Base-by-base conservation (phyloP, 2,329 filamentous ascomycete species). In the Aquanectria penicillioides region DNA sequence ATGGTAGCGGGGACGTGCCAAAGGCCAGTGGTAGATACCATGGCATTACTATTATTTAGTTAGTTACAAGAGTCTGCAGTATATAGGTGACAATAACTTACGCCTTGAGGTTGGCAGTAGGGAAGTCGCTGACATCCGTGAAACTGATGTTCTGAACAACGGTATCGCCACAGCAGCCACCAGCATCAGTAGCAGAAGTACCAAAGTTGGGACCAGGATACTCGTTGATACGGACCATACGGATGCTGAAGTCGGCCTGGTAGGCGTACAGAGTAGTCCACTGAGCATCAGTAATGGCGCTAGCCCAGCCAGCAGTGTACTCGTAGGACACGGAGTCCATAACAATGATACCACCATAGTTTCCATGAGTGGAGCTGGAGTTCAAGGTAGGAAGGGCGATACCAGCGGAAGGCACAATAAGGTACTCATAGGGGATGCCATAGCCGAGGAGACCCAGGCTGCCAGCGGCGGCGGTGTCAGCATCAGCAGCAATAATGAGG, bases 201-300 rank as follows among this genome's bases (percentile, higher is more conserved):
- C 62, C 62, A 20, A 61, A 64, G 9, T 51, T 29, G 12, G 26
- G 8, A 10, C 46, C 57, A 18, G 62, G 62, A 26, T 40, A 63
- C 22, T 64, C 62, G 6, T 64, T 64, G 18, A 64, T 59, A 44
- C 62, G 62, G 20, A 64, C 62, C 54, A 64, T 52, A 8, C 62
- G 62, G 9, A 56, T 57, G 17, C 56, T 47, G 37, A 63, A 64
- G 13, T 53, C 29, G 8, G 49, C 29, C 37, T 64, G 62, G 36
- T 64, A 64, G 6, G 48, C 50, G 11, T 53, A 55, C 43, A 64
- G 49, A 6, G 15, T 11, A n/a, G 54, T 25, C 62, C 62, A 64
- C 41, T 63, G 62, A 2, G 47, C 37, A 8, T 13, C 25, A 3
- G 62, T 63, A 4, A 64, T 46, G 17, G 61, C 62, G 3, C 61